Percentiles rank a stretch among this genome's conserved stretches.
Evolutionary conservation across 176 grass and related monocot genomes (phyloP).

Genomic region (Zizania latifolia): DNA sequence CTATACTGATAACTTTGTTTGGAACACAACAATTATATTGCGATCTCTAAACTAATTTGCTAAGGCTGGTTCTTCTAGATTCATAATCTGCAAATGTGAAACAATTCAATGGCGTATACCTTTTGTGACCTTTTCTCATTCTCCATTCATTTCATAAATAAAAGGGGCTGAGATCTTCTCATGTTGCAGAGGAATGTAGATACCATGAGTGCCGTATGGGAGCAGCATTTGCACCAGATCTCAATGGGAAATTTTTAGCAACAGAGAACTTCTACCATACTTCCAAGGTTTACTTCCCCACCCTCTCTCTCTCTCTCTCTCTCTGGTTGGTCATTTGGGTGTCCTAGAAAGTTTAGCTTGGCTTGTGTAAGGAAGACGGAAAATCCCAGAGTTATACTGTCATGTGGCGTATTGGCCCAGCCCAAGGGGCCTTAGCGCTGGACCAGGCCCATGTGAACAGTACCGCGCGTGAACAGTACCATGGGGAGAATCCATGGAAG

Average conservation of each 20-base stretch:
- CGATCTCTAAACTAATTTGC: background rate
- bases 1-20: background rate
- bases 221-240: slow-evolving; percentile 58
- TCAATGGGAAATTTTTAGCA: slow-evolving; percentile 71
- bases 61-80: background rate
- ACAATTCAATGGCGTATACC: background rate
- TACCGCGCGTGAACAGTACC: too few relatives aligned
- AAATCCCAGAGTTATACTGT: background rate
- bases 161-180: background rate
- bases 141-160: slow-evolving; percentile 18
- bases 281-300: slow-evolving; percentile 48
- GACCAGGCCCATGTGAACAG: too few relatives aligned
- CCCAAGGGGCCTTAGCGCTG: too few relatives aligned
- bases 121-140: background rate
- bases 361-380: background rate
- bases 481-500: too few relatives aligned
- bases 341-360: background rate
- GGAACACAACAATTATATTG: background rate
- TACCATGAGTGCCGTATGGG: slow-evolving; percentile 60
- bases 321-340: background rate
- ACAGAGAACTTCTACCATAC: slow-evolving; percentile 96
- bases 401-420: too few relatives aligned
- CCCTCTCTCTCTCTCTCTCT: too few relatives aligned
- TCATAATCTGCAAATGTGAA: background rate
- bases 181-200: slow-evolving; percentile 60